Evolutionary conservation across 1,139 yeast species (phyloP).

Genomic region (Diutina siamensis): DNA sequence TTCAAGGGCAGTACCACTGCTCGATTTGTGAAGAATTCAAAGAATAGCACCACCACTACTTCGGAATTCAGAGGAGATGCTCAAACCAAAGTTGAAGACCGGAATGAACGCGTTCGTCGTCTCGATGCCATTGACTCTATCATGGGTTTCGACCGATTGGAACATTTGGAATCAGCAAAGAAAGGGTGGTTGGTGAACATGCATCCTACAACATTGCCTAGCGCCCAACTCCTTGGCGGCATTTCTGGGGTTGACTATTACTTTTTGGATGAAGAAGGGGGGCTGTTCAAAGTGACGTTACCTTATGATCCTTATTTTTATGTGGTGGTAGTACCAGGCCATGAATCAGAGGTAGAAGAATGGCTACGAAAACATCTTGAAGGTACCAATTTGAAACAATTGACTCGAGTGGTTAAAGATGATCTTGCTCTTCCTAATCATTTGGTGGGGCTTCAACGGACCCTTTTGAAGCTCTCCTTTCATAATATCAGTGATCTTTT

Average conservation of each 20-base stretch:
- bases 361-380: slow-evolving; percentile 62
- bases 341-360: slow-evolving; percentile 81
- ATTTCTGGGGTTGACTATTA: slow-evolving; percentile 88
- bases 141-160: slow-evolving; percentile 80
- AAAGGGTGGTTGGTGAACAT: slow-evolving; percentile 88
- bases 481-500: slow-evolving; percentile 66
- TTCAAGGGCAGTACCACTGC: background rate
- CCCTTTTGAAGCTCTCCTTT: slow-evolving; percentile 57
- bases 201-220: slow-evolving; percentile 58
- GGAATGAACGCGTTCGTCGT: background rate
- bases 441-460: slow-evolving; percentile 61
- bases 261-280: slow-evolving; percentile 96
- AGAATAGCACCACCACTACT: background rate
- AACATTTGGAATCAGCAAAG: slow-evolving; percentile 50
- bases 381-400: slow-evolving; percentile 38
- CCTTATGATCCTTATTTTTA: slow-evolving; percentile 84
- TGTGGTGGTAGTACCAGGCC: slow-evolving; percentile 52
- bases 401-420: slow-evolving; percentile 52
- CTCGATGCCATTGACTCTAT: slow-evolving; percentile 55
- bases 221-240: slow-evolving; percentile 37
- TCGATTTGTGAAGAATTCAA: background rate
- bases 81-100: background rate
- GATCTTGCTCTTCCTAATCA: slow-evolving; percentile 80
- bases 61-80: background rate
- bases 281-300: slow-evolving; percentile 78